Base-by-base conservation (phyloP, 768 basidiomycete genomes). In the Rhodotorula taiwanensis region DNA sequence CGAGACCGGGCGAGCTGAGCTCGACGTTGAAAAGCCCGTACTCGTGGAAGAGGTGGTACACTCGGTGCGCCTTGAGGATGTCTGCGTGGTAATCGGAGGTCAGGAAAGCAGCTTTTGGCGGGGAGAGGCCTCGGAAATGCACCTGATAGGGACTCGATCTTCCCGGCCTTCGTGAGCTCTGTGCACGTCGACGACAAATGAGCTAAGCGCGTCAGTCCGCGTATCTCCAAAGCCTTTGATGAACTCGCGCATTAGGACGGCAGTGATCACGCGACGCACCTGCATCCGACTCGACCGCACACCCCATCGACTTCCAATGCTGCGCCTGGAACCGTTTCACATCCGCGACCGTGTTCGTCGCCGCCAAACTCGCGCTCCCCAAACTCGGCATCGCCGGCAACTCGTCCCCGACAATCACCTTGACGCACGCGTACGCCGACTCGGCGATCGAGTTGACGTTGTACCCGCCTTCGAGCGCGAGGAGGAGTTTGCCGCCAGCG, bases 401-500 rank as follows among this genome's bases (percentile, higher is more conserved):
- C 4, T 87, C 80, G 67, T 92, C 87, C 5, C 95, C 95, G 13
- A 97, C 81, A n/a, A 98, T 77, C n/a, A 90, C 81, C 62, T 82
- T 80, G 10, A 87, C 83, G 34, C 97, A 94, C 3, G 91, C 93
- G 41, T 92, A 75, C 0, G 91, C 87, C 27, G 92, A 97, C 21
- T 79, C 80, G 25, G 92, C 87, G 68, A 93, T 89, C 4, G 95
- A 86, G 21, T 88, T 82, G 31, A 97, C 81, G 71, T 92, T 91
- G 76, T 99, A 99, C 3, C 95, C 95, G 15, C 95, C 95, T 93
- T 99, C 95, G 45, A 99, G 82, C 3, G 91, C 93, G 34, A 94
- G 90, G 16, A 94, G 89, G 21, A 99, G 71, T 71, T 84, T 87
- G 5, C 95, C 95, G 13, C 83, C 82, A 28, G 94, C 94, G 23